These are phyloP conservation scores for Tetracladium marchalianum DNA, from an alignment of 495 filamentous ascomycete genomes.

Conservation along the genomic window DNA sequence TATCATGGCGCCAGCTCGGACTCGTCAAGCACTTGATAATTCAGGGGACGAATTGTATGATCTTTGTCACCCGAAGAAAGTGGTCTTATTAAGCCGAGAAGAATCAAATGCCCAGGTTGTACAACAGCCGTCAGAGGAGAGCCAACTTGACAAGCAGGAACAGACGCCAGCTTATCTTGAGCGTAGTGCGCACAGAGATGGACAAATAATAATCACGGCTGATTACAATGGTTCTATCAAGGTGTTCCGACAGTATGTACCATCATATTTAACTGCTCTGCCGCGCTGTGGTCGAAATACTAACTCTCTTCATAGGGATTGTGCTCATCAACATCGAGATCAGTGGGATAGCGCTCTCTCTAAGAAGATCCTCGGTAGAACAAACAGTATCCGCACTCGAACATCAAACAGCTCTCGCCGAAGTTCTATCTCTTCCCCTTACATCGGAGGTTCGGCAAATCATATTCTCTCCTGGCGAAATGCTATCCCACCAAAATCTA, in stretches of 20 bases:
- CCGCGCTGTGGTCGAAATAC: not conserved
- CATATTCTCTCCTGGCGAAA: slow-evolving; percentile 83
- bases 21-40: slow-evolving; percentile 63
- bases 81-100: slow-evolving; percentile 69
- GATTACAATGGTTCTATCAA: slow-evolving; percentile 86
- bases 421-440: slow-evolving; percentile 35
- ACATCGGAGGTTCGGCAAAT: slow-evolving; percentile 37
- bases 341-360: slow-evolving; percentile 66
- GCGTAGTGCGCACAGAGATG: slow-evolving; percentile 64
- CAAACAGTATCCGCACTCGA: slow-evolving; percentile 47
- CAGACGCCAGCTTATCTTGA: slow-evolving; percentile 62
- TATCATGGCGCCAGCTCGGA: slow-evolving; percentile 70
- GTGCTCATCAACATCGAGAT: slow-evolving; percentile 57
- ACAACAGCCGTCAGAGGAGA: slow-evolving; percentile 9
- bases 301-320: slow-evolving; percentile 38
- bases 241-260: slow-evolving; percentile 64
- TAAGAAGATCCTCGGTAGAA: slow-evolving; percentile 56
- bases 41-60: slow-evolving; percentile 93
- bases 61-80: slow-evolving; percentile 88
- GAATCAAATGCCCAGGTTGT: slow-evolving; percentile 35
- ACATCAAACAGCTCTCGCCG: slow-evolving; percentile 47
- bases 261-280: not conserved
- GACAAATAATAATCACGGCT: slow-evolving; percentile 88
- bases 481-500: slow-evolving; percentile 23
- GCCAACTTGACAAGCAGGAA: slow-evolving; percentile 28